Conservation (phyloP, 805 yeast genomes). For the Nakazawaea molendinolei region DNA sequence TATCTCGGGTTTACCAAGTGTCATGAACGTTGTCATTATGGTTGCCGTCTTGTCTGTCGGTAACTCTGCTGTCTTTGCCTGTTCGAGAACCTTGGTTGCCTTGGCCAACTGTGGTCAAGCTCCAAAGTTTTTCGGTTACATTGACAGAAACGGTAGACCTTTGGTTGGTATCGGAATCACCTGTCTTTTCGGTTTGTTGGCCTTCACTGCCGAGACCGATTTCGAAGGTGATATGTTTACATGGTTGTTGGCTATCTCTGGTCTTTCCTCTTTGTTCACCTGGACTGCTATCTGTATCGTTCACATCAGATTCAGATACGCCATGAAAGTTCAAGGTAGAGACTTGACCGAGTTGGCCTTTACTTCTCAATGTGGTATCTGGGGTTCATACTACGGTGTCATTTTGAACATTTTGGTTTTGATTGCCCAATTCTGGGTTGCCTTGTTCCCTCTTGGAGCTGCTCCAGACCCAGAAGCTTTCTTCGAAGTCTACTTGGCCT, state of each 20-base stretch:
- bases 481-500: slow-evolving; percentile 61
- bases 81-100: slow-evolving; percentile 63
- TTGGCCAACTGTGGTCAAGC: slow-evolving; percentile 67
- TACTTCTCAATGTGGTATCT: slow-evolving; percentile 59
- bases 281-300: slow-evolving; percentile 72
- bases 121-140: slow-evolving; percentile 55
- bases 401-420: slow-evolving; percentile 52
- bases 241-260: slow-evolving; percentile 76
- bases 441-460: slow-evolving; percentile 59
- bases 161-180: slow-evolving; percentile 54
- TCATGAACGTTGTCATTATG: slow-evolving; percentile 69
- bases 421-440: slow-evolving; percentile 77
- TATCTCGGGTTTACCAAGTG: slow-evolving; percentile 58
- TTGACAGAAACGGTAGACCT: slow-evolving; percentile 78
- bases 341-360: slow-evolving; percentile 61
- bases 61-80: slow-evolving; percentile 68
- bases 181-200: slow-evolving; percentile 48
- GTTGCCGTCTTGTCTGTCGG: slow-evolving; percentile 72
- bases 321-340: slow-evolving; percentile 60
- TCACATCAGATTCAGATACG: slow-evolving; percentile 67
- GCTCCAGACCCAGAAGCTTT: slow-evolving; percentile 48
- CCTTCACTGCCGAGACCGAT: slow-evolving; percentile 58
- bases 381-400: slow-evolving; percentile 61
- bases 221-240: slow-evolving; percentile 52
- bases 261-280: slow-evolving; percentile 69